Percentiles rank a stretch among this genome's conserved stretches.
phyloP scores from a whole-genome alignment of 1,284 basidiomycete genomes.

The Heterobasidion parviporum region DNA sequence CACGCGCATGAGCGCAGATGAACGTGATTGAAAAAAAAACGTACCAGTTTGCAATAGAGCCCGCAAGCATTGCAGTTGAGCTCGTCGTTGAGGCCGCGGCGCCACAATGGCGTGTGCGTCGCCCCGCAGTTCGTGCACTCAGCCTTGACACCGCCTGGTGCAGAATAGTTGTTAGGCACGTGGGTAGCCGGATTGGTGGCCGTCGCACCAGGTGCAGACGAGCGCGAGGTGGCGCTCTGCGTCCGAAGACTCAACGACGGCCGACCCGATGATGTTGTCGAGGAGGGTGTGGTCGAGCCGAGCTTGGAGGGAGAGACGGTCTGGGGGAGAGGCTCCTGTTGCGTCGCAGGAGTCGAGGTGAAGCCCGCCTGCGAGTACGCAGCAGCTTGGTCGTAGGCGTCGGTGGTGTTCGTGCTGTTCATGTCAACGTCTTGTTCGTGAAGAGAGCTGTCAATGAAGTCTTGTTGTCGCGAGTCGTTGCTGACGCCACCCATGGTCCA shows the following conservation, averaged over 20 bases:
- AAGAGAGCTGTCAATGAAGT: slow-evolving; percentile 8
- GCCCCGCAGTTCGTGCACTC: slow-evolving; percentile 81
- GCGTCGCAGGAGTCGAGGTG: slow-evolving; percentile 14
- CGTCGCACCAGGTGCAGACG: slow-evolving; percentile 54
- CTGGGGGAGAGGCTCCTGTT: slow-evolving; percentile 22
- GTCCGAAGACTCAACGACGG: slow-evolving; percentile 52
- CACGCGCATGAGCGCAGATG: slow-evolving; percentile 5
- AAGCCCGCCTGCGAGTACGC: slow-evolving; percentile 10
- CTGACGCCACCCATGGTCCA: slow-evolving; percentile 21
- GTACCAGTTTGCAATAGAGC: slow-evolving; percentile 68
- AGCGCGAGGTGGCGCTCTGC: slow-evolving; percentile 31
- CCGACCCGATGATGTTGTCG: slow-evolving; percentile 17
- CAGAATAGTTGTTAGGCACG: slow-evolving; percentile 27
- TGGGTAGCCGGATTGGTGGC: slow-evolving; percentile 41
- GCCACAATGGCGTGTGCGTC: slow-evolving; percentile 76
- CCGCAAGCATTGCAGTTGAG: slow-evolving; percentile 80
- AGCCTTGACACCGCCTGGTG: slow-evolving; percentile 73
- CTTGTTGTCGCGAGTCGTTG: slow-evolving; percentile 12
- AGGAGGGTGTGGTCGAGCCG: slow-evolving; percentile 32
- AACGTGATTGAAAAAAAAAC: slow-evolving; percentile 18
- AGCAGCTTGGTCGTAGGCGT: slow-evolving; percentile 20
- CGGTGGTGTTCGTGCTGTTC: slow-evolving; percentile 14
- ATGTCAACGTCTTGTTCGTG: slow-evolving; percentile 24
- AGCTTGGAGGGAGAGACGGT: slow-evolving; percentile 25
- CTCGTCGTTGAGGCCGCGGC: slow-evolving; percentile 75